Evolutionary conservation across 306 rosid genomes (phyloP).

Genomic region (Cucumis cinereus): DNA sequence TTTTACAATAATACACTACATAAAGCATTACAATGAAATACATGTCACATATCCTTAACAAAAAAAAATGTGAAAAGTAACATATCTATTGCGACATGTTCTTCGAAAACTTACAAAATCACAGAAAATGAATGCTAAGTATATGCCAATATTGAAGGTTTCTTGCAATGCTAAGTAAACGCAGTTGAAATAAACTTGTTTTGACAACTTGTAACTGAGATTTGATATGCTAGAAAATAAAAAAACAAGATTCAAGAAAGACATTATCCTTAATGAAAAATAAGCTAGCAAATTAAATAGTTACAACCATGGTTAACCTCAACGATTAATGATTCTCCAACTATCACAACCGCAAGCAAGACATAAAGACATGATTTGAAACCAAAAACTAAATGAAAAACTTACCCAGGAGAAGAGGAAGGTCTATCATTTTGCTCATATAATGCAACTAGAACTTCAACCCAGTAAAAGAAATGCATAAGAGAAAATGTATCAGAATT

Average conservation of each 20-base stretch:
- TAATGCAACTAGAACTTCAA: slow-evolving; percentile 72
- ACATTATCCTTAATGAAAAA: no score
- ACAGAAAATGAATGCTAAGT: no score
- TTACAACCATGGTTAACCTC: neutral
- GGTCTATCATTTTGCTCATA: slow-evolving; percentile 96
- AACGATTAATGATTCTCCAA: neutral
- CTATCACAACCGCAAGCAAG: neutral
- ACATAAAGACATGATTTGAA: neutral
- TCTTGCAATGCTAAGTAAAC: no score
- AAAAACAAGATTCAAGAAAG: neutral
- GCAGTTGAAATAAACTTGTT: neutral
- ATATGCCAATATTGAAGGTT: no score
- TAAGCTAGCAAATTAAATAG: neutral
- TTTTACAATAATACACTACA: no score
- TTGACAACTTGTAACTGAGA: neutral
- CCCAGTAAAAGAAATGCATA: neutral
- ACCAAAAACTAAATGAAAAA: neutral
- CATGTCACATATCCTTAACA: no score
- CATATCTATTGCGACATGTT: no score
- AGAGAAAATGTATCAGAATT: neutral
- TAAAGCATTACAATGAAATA: no score
- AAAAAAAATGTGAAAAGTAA: no score
- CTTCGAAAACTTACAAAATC: no score
- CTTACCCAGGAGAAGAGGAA: slow-evolving; percentile 85
- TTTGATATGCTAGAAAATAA: neutral